These are phyloP conservation scores for Rhizodiscina lignyota DNA, from an alignment of 495 filamentous ascomycete species.

Conservation along the genomic window DNA sequence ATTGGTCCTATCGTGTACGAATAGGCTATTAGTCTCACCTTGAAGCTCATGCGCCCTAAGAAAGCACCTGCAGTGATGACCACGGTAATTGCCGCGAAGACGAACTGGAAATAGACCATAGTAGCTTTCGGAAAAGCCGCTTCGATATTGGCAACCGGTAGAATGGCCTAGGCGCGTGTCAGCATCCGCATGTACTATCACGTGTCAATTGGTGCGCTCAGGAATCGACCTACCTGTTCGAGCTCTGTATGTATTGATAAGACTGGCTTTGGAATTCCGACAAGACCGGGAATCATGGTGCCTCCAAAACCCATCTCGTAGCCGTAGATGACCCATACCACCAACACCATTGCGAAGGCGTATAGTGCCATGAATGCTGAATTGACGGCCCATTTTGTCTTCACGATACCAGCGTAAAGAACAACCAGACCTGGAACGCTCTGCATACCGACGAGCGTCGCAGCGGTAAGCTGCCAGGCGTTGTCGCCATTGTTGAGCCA, in stretches of 20 bases:
- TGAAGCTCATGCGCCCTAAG: conserved; percentile 36
- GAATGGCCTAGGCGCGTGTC: conserved; percentile 25
- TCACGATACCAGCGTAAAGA: conserved; percentile 38
- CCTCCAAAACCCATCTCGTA: conserved; percentile 37
- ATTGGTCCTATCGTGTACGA: too few species aligned
- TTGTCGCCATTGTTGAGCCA: conserved; percentile 38
- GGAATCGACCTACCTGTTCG: too few species aligned
- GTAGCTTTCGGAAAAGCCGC: conserved; percentile 31
- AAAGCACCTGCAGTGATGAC: conserved; percentile 34
- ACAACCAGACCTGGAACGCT: conserved; percentile 37
- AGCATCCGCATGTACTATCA: too few species aligned
- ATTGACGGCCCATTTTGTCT: conserved; percentile 42
- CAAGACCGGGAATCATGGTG: conserved; percentile 33
- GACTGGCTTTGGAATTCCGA: conserved; percentile 32
- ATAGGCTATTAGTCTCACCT: too few species aligned
- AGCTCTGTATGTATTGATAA: too few species aligned
- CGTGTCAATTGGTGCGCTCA: too few species aligned
- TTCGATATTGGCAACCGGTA: conserved; percentile 26
- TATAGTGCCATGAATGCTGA: conserved; percentile 41
- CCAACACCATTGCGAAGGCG: conserved; percentile 33
- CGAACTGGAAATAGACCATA: conserved; percentile 45
- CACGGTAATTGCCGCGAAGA: conserved; percentile 40
- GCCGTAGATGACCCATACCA: conserved; percentile 38
- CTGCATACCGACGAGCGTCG: conserved; percentile 35
- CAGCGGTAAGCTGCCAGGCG: conserved; percentile 41